Base-by-base conservation (phyloP, 2,329 filamentous ascomycete species). In the Stromatinia cepivora region DNA sequence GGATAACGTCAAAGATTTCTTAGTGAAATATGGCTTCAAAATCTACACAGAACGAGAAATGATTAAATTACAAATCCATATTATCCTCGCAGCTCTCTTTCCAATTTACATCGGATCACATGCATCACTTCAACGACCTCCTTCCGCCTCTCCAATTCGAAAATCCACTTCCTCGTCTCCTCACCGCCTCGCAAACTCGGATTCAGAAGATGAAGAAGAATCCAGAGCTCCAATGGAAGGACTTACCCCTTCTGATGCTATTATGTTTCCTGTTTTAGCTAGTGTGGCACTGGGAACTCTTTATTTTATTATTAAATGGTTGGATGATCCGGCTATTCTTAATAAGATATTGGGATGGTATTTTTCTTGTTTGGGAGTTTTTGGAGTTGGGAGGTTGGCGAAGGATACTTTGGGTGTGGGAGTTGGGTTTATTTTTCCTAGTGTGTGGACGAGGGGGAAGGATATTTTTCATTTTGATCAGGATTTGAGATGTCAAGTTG, bases 241-340 rank as follows among this genome's bases (percentile, higher is more conserved):
- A 0, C 80, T 96, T 66, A 85, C 88, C 11, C 88, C 91, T 1
- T 89, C 87, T 0, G 94, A 98, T 79, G 94, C 93, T 61, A 87
- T 98, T 73, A 79, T 96, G 75, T 92, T 97, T 72, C 95, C 94
- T 1, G 74, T 97, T 45, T 83, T 93, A 67, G 94, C 93, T 8
- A 92, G 89, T 2, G 76, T 83, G 13, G 88, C 90, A 1, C 86
- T 98, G 11, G 85, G 88, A 54, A 88, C 88, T 7, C 84, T 98
- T 17, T 98, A 98, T 82, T 90, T 94, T 75, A 83, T 97, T 70
- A 93, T 98, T 77, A 93, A 96, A 79, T 95, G 90, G 86, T 86
- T 97, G 68, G 84, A 94, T 73, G 92, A 97, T 76, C 90, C 93
- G 0, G 84, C 88, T 15, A 82, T 96, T 31, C 81, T 98, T 76